Conservation (phyloP, 2,329 filamentous ascomycete genomes). For the Phoma herbarum region DNA sequence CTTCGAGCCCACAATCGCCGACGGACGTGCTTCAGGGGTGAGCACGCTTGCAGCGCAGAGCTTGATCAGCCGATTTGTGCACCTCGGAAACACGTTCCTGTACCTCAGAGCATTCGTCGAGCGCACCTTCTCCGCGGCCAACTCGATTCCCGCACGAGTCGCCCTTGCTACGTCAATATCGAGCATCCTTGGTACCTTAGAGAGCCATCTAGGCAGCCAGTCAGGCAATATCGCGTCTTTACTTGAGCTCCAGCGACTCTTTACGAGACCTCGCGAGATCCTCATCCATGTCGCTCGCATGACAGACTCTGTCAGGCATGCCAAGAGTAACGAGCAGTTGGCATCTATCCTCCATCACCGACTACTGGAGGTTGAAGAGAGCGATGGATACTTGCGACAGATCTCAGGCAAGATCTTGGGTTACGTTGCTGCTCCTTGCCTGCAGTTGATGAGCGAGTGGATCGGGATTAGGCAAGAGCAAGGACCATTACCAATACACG, state of each 20-base stretch:
- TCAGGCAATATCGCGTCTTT: slow-evolving; percentile 43
- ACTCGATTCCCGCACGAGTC: slow-evolving; percentile 51
- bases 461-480: slow-evolving; percentile 68
- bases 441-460: slow-evolving; percentile 75
- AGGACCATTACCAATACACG: slow-evolving; percentile 35
- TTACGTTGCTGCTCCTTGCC: slow-evolving; percentile 71
- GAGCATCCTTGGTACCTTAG: slow-evolving; percentile 52
- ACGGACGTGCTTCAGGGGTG: slow-evolving; percentile 60
- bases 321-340: slow-evolving; percentile 51
- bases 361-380: slow-evolving; percentile 65
- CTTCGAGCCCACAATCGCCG: slow-evolving; percentile 60
- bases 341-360: slow-evolving; percentile 50
- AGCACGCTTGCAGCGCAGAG: slow-evolving; percentile 61
- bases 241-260: slow-evolving; percentile 53
- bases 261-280: slow-evolving; percentile 60
- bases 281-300: slow-evolving; percentile 63
- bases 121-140: slow-evolving; percentile 45
- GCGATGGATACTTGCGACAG: slow-evolving; percentile 67
- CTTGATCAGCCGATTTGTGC: slow-evolving; percentile 58
- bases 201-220: slow-evolving; percentile 49
- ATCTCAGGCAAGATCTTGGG: slow-evolving; percentile 73
- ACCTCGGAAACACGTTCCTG: slow-evolving; percentile 49
- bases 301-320: slow-evolving; percentile 56
- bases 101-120: slow-evolving; percentile 50
- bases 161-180: slow-evolving; percentile 55